Base-by-base conservation (phyloP, 768 basidiomycete species). In the Suillus variegatus region DNA sequence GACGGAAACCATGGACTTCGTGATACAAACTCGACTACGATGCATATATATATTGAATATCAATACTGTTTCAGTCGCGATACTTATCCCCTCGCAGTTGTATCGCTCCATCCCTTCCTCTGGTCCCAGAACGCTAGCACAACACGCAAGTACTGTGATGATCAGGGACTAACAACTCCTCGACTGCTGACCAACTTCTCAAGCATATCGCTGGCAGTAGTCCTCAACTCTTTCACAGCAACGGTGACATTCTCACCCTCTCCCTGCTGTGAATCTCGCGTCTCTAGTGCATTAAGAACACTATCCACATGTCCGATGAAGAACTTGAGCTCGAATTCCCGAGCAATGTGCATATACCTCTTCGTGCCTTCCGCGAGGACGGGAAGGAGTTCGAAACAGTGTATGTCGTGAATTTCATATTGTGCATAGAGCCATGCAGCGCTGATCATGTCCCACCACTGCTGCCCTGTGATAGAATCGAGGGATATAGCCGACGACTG, bases 1-100 rank as follows among this genome's bases (percentile, higher is more conserved):
- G 5, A 93, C 97, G 89, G 97, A 97, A 77, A 90, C 94, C 0
- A 85, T 9, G 10, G 28, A 52, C 8, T 52, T 16, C 10, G 28
- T 28, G 28, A 3, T 18, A 10, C 16, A 32, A 9, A 18, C 8
- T 28, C 20, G 44, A 20, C 44, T 10, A 44, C 5, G 20, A 44
- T 44, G 44, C 20, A 20, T 44, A 20, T 44, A 44, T 20, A 20
- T 44, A 44, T 20, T 20, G 20, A 9, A 20, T 44, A 22, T 22
- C n/a, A 8, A 22, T 49, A 22, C 25, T 49, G 2, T 25, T 49
- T 25, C 13, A 6, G 22, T 49, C 22, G 6, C 14, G 13, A 49
- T 25, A 49, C 13, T 22, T 13, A n/a, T 49, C 47, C 47, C n/a
- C 13, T 14, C 47, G 1, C 22, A 25, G 13, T 49, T 13, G 13